Evolutionary conservation across 2,329 filamentous ascomycete genomes (phyloP).

Genomic region (Plenodomus tracheiphilus): DNA sequence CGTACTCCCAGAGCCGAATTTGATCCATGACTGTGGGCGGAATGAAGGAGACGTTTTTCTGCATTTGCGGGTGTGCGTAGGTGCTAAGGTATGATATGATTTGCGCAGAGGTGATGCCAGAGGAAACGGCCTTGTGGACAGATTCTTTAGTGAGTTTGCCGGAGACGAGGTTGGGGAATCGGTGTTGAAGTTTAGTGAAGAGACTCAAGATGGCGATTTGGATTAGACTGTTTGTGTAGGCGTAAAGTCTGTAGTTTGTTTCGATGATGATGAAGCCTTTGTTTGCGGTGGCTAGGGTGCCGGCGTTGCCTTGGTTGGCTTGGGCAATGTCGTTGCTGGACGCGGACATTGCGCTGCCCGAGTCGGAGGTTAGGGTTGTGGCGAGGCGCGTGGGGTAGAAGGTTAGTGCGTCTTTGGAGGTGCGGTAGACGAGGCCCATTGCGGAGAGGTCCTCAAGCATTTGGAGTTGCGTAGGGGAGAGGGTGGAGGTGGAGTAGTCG

Average conservation of each 20-base stretch:
- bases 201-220: slow-evolving; percentile 93
- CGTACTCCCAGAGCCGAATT: slow-evolving; percentile 95
- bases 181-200: slow-evolving; percentile 84
- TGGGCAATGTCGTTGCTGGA: slow-evolving; percentile 62
- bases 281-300: slow-evolving; percentile 36
- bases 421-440: slow-evolving; percentile 85
- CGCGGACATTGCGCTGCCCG: slow-evolving; percentile 48
- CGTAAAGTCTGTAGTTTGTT: slow-evolving; percentile 97
- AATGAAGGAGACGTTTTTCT: slow-evolving; percentile 73
- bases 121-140: slow-evolving; percentile 81
- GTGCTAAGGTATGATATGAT: slow-evolving; percentile 91
- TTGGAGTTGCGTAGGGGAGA: slow-evolving; percentile 78
- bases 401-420: slow-evolving; percentile 49
- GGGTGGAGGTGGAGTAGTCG: slow-evolving; percentile 82
- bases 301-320: slow-evolving; percentile 9
- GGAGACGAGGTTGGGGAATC: slow-evolving; percentile 92
- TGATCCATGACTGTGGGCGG: slow-evolving; percentile 97
- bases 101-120: slow-evolving; percentile 92
- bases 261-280: slow-evolving; percentile 93
- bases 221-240: slow-evolving; percentile 90
- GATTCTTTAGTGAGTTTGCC: slow-evolving; percentile 89
- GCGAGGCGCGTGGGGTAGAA: slow-evolving; percentile 93
- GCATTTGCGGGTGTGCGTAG: slow-evolving; percentile 94
- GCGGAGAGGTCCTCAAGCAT: slow-evolving; percentile 91
- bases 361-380: slow-evolving; percentile 84